Evolutionary conservation across 1,284 basidiomycete genomes (phyloP).

Genomic region (Mrakiaceae sp.): DNA sequence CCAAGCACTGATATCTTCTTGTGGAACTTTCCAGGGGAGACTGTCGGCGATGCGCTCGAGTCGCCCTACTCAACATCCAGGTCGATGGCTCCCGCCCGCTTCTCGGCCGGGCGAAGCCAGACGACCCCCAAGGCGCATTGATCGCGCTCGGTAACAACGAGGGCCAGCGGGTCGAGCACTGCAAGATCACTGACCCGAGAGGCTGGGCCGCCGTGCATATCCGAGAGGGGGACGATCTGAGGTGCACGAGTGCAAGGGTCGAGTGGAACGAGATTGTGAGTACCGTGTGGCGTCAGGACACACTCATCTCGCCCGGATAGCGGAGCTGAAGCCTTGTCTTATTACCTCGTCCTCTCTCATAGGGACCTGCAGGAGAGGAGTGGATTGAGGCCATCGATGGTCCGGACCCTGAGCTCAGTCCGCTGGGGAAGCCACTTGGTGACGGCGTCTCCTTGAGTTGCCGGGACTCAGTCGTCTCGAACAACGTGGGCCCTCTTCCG

Average conservation of each 20-base stretch:
- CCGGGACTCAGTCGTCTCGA: slow-evolving; percentile 28
- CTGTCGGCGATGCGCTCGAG: slow-evolving; percentile 35
- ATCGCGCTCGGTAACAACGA: slow-evolving; percentile 35
- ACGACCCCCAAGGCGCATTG: slow-evolving; percentile 23
- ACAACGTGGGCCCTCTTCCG: slow-evolving; percentile 24
- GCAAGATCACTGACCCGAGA: slow-evolving; percentile 29
- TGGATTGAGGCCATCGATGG: slow-evolving; percentile 32
- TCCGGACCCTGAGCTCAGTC: slow-evolving; percentile 33
- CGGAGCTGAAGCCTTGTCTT: background rate
- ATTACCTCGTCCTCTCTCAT: too few species aligned
- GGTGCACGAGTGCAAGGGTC: slow-evolving; percentile 30
- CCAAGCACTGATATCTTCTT: background rate
- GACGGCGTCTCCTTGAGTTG: slow-evolving; percentile 35
- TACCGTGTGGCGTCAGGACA: background rate
- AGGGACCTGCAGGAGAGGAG: slow-evolving; percentile 35
- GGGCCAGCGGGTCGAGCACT: slow-evolving; percentile 29
- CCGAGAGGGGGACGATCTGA: slow-evolving; percentile 33
- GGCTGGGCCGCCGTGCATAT: slow-evolving; percentile 36
- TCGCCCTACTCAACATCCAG: slow-evolving; percentile 29
- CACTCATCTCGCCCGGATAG: background rate
- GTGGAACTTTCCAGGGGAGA: slow-evolving; percentile 25
- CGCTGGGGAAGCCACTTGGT: slow-evolving; percentile 33
- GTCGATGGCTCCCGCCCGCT: slow-evolving; percentile 31
- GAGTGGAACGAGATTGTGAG: slow-evolving; percentile 32
- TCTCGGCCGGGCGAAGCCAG: slow-evolving; percentile 26